Evolutionary conservation across 2,329 filamentous ascomycete species (phyloP).

Genomic region (Ophiosphaerella narmari): DNA sequence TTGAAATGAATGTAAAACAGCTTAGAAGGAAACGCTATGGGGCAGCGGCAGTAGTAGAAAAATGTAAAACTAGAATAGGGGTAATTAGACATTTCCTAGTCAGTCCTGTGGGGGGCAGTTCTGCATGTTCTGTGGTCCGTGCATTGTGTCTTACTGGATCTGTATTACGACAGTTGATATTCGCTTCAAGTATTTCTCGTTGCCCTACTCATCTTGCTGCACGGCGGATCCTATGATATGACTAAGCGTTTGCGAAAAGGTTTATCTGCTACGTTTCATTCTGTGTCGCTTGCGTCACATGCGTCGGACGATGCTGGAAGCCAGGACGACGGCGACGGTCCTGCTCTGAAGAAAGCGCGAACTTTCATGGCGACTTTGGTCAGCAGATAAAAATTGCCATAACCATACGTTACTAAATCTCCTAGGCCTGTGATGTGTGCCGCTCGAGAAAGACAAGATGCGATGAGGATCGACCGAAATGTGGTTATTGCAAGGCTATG

Average conservation of each 20-base stretch:
- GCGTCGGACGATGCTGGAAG: constrained; percentile 25
- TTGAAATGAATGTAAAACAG: too few species aligned
- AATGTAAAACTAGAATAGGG: too few species aligned
- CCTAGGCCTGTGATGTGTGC: constrained; percentile 59
- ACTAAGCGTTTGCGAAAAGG: constrained; percentile 40
- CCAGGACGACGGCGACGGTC: constrained; percentile 29
- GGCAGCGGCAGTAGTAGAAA: too few species aligned
- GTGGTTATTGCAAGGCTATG: constrained; percentile 56
- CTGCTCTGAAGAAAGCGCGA: constrained; percentile 40
- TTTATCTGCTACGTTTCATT: constrained; percentile 24
- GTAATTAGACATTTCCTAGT: too few species aligned
- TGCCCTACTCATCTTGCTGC: too few species aligned
- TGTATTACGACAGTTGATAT: too few species aligned
- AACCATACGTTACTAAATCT: constrained; percentile 6
- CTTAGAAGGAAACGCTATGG: too few species aligned
- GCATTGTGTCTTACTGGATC: too few species aligned
- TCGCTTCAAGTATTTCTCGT: too few species aligned
- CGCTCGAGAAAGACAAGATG: constrained; percentile 60
- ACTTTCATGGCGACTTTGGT: constrained; percentile 45
- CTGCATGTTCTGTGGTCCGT: too few species aligned
- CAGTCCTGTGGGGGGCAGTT: too few species aligned
- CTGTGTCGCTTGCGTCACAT: constrained; percentile 18
- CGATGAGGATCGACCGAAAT: constrained; percentile 58
- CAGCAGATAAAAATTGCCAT: constrained; percentile 1
- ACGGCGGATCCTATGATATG: constrained; percentile 32